Base-by-base conservation (phyloP, 805 yeast species). In the Teunomyces lycoperdinae region DNA sequence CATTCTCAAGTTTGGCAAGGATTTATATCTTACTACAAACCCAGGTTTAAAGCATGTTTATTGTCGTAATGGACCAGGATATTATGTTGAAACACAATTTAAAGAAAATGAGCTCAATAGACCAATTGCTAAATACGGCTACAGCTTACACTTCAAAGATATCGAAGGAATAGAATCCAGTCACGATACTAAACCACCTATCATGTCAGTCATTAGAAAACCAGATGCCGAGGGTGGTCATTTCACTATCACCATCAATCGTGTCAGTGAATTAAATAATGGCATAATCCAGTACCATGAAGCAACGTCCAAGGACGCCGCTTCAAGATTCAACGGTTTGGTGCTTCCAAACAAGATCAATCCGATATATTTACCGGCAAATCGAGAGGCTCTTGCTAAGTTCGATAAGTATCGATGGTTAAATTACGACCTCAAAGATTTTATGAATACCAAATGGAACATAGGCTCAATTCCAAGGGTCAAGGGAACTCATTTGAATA, bases 61-160 rank as follows among this genome's bases (percentile, higher is more conserved):
- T 52, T 78, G 85, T 46, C 67, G 86, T 29, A 71, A 74, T 53
- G 87, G 81, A 0, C 89, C 89, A 0, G 82, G 87, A 3, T 82
- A 79, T 56, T 79, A 75, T 54, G 79, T 84, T 11, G 74, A 74
- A 44, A 54, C 77, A 2, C 60, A 63, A 35, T 64, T 38, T 35
- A 59, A 56, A 56, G 57, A 20, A 50, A 47, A 38, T 29, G 30
- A 46, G 45, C 43, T 28, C 44, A 50, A 34, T 29, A 43, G 47
- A 36, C 58, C 53, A n/a, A 40, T 39, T 13, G 24, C 42, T 3
- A 31, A n/a, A 32, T 42, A 52, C 30, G 71, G 68, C 4, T 66
- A 59, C 44, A 54, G 61, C 10, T 54, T 68, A 48, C 45, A 56
- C 8, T 66, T 68, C 52, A 61, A 56, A 48, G 63, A 62, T 45